phyloP scores from a whole-genome alignment of 1,284 basidiomycete species.

The Cutaneotrichosporon sp. region DNA sequence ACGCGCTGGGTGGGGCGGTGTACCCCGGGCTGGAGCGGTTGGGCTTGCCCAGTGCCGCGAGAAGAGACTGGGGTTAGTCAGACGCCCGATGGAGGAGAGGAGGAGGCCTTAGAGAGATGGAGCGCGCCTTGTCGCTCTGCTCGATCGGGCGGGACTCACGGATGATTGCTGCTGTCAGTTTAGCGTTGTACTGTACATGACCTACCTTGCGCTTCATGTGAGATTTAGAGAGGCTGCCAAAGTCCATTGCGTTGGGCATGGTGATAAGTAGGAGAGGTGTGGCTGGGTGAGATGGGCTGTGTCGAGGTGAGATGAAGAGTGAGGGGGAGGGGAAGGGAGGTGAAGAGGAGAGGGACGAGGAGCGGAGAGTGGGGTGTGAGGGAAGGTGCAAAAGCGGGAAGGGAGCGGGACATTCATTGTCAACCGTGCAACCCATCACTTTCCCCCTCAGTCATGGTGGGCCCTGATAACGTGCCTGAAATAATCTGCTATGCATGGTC shows the following conservation, averaged over 20 bases:
- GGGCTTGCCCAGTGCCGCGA: conserved; percentile 33
- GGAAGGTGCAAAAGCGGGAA: background rate
- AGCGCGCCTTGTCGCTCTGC: no score
- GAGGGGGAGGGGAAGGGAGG: no score
- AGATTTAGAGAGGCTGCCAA: conserved; percentile 28
- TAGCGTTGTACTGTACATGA: background rate
- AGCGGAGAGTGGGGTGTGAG: no score
- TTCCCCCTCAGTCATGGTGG: no score
- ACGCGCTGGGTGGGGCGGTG: conserved; percentile 20
- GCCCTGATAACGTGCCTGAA: no score
- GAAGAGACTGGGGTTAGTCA: conserved; percentile 30
- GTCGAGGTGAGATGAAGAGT: background rate
- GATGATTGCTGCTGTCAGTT: conserved; percentile 21
- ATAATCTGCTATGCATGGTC: no score
- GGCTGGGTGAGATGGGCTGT: background rate
- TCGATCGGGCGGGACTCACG: no score
- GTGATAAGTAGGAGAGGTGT: no score
- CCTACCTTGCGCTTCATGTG: conserved; percentile 42
- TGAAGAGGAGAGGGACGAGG: no score
- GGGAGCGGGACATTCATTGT: background rate
- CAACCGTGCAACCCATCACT: no score
- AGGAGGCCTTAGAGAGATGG: no score
- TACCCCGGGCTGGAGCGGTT: conserved; percentile 15
- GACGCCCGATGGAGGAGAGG: no score
- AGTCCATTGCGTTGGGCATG: conserved; percentile 23